These are phyloP conservation scores for Tillandsia fasciculata DNA, from an alignment of 176 grass and related monocot species.

Conservation along the genomic window DNA sequence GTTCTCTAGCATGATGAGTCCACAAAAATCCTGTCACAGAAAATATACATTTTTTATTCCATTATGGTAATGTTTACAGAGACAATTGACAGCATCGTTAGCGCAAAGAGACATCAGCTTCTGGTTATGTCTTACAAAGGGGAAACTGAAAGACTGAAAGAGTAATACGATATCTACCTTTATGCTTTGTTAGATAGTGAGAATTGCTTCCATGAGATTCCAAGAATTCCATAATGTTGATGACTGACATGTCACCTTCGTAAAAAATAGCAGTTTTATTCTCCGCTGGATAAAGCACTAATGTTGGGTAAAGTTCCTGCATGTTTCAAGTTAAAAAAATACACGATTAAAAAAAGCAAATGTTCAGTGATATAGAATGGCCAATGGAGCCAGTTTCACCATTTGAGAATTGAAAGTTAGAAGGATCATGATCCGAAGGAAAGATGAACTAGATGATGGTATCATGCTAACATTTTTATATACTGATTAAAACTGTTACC, in stretches of 20 bases:
- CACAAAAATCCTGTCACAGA: slow-evolving; percentile 50
- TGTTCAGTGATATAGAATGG: background rate
- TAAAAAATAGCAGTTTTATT: slow-evolving; percentile 73
- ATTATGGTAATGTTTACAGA: background rate
- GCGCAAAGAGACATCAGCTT: background rate
- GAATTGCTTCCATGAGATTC: slow-evolving; percentile 50
- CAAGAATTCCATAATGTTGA: slow-evolving; percentile 76
- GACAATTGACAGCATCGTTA: background rate
- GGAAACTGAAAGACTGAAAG: background rate
- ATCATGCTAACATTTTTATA: background rate
- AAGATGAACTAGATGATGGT: background rate
- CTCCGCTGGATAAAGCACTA: slow-evolving; percentile 68
- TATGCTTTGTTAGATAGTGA: slow-evolving; percentile 36
- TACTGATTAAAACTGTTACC: slow-evolving; percentile 28
- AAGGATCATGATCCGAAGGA: no score
- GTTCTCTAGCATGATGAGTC: slow-evolving; percentile 18
- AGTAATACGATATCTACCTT: slow-evolving; percentile 29
- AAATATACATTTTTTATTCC: slow-evolving; percentile 15
- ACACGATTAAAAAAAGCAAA: slow-evolving; percentile 17
- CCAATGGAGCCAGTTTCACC: no score
- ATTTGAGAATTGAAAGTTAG: no score
- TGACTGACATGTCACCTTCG: slow-evolving; percentile 49
- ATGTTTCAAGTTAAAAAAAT: slow-evolving; percentile 24
- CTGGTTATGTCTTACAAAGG: background rate
- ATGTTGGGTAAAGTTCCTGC: slow-evolving; percentile 70